phyloP scores from a whole-genome alignment of 192 early-diverging fungal genomes.

The Coemansia sp. region DNA sequence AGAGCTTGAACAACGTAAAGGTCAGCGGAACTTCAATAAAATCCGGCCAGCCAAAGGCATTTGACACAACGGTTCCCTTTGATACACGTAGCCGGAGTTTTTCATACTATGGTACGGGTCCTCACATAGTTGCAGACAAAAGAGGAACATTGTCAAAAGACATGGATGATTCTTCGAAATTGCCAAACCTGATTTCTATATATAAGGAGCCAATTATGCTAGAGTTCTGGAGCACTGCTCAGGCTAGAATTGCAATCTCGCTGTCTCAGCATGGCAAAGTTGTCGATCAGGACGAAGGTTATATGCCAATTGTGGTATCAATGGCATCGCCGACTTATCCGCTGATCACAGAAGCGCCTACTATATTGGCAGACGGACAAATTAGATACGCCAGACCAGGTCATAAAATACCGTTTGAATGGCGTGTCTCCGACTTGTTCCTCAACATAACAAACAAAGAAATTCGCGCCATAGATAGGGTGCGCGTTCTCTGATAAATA shows the following conservation, averaged over 20 bases:
- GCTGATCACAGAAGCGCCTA: background rate
- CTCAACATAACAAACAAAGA: background rate
- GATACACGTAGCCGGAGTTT: background rate
- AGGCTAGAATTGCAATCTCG: background rate
- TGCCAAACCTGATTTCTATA: background rate
- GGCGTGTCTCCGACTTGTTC: background rate
- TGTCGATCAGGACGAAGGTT: conserved; percentile 19
- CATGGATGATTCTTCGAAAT: background rate
- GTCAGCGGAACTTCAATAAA: background rate
- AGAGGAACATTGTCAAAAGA: background rate
- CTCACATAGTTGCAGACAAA: background rate
- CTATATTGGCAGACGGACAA: background rate
- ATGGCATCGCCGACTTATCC: conserved; percentile 19
- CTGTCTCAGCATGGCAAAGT: conserved; percentile 9
- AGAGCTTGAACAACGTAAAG: background rate
- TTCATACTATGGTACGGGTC: background rate
- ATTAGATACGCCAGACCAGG: background rate
- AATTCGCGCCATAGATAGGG: too few species aligned
- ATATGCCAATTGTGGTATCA: conserved; percentile 20
- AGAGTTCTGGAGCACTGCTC: background rate
- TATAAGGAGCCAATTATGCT: too few species aligned
- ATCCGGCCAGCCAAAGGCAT: background rate
- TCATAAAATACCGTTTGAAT: background rate
- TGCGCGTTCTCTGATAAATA: too few species aligned
- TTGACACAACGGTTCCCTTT: background rate